Evolutionary conservation across 225 moss, liverwort and hornwort species (phyloP), one percentile per base, ranked within the genome.

Genomic region (Marchantia polymorpha): DNA sequence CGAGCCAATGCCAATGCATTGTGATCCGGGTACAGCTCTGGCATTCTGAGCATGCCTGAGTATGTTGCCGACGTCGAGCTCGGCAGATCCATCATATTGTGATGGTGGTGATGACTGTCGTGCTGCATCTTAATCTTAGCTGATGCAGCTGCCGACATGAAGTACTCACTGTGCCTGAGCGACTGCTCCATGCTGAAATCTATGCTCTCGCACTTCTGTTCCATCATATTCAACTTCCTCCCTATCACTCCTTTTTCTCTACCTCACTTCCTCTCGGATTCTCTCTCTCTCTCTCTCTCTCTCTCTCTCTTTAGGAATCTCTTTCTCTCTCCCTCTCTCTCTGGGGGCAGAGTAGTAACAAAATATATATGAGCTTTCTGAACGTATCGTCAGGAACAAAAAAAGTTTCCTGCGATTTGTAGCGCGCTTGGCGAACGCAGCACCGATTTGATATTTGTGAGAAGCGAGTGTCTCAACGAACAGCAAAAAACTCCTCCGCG

Each of bases 1-100:
- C 81, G 81, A 17, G 78, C 79, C 51, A 83, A 29, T 10, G 72
- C 64, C 12, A 25, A 25, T 9, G 78, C 75, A 67, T 81, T 73
- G 0, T 79, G 75, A 49, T 84, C 67, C 19, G 31, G 76, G 50
- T 78, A 78, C 0, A 58, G 50, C n/a, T 81, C 86, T 19, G 73
- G 15, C 8, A 58, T 26, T n/a, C 79, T 80, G 19, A 78, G 0
- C 74, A 74, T 52, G 48, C 72, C 29, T 10, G 68, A 20, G 27
- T 7, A 59, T 16, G 0, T 29, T 6, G 8, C 67, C 20, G 67
- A 67, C 23, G 67, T 67, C 16, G 67, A 67, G 15, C 61, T 68
- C 8, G 76, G 64, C 66, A 81, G 27, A 46, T 83, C 83, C n/a
- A 67, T 64, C 58, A 77, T 12, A 54, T 72, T n/a, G 71, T 53